Evolutionary conservation across 768 basidiomycete species (phyloP), one percentile per base, ranked within the genome.

Genomic region (Postia placenta): DNA sequence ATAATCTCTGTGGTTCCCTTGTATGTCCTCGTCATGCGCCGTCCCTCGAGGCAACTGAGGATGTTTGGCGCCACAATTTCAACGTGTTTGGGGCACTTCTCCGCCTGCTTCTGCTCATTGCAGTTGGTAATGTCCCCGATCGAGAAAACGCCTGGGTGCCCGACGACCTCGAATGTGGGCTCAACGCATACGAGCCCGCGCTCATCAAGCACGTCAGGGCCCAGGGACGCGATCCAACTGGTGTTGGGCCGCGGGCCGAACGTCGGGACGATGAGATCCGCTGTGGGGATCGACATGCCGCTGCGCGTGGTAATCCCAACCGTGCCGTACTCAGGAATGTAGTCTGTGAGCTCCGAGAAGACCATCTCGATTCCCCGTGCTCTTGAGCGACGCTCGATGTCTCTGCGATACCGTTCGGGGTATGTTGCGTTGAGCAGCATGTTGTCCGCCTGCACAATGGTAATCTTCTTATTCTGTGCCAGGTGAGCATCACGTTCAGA

Each of bases 51-150:
- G 44, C 76, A 59, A 23, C 63, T 61, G 0, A 79, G 26, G 12
- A 83, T 60, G 49, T 87, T 87, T 25, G 69, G 64, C 2, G 66
- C 68, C 33, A 79, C 66, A 35, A 83, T 51, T 2, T 58, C 41
- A 2, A 57, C 67, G 47, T 87, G 85, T 3, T 55, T 56, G 1
- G 43, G 20, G 0, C 67, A 68, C 59, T 85, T 85, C n/a, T 64
- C 67, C 0, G 64, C 66, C 55, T 76, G 81, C 56, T 85, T 85
- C 63, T 85, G 79, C 62, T 85, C 85, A 1, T 64, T 49, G 69
- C 75, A 80, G 28, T 82, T 79, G 52, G 80, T 75, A 50, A 81
- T 71, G 57, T 88, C 85, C 1, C 85, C 85, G 1, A 66, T 71
- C 0, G 85, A 86, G 47, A 82, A 86, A 11, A 88, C 76, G 49